These are phyloP conservation scores for Pythium phragmiticola DNA, from an alignment of 352 stramenopile species.

Conservation along the genomic window DNA sequence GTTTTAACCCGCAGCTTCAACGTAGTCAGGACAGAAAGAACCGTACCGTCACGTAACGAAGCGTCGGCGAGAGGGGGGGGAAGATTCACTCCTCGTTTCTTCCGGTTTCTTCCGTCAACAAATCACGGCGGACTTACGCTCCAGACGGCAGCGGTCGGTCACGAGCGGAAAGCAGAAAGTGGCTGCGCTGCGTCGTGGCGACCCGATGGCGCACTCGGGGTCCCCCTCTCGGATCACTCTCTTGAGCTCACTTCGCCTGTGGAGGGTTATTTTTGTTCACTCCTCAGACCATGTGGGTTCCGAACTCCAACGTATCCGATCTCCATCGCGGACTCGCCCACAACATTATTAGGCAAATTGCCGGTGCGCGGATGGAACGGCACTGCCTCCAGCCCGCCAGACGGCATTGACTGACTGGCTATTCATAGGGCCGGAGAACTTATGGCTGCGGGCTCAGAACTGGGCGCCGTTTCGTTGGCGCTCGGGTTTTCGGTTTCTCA, in stretches of 20 bases:
- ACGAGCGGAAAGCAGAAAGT: not conserved
- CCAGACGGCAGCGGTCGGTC: not conserved
- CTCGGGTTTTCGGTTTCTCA: not conserved
- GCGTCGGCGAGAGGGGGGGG: slow-evolving; percentile 2
- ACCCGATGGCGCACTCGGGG: too few species aligned
- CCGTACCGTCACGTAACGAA: slow-evolving; percentile 28
- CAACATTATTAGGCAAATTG: not conserved
- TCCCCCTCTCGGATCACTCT: not conserved
- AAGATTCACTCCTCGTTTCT: not conserved
- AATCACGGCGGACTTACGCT: not conserved
- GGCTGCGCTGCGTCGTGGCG: not conserved
- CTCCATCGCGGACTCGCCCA: not conserved
- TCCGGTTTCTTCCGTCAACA: not conserved
- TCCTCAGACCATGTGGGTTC: slow-evolving; percentile 13
- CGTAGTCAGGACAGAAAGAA: slow-evolving; percentile 21
- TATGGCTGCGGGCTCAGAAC: not conserved
- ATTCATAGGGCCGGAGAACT: slow-evolving; percentile 6
- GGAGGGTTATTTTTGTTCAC: slow-evolving; percentile 9
- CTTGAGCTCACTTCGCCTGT: not conserved
- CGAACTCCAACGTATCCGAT: slow-evolving; percentile 12
- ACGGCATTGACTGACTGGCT: slow-evolving; percentile 5
- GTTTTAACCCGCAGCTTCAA: slow-evolving; percentile 21
- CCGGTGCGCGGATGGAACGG: not conserved
- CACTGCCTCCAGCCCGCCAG: not conserved
- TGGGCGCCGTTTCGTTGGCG: not conserved